phyloP scores from a whole-genome alignment of 2,329 filamentous ascomycete genomes.

The Aspergillus sp. region DNA sequence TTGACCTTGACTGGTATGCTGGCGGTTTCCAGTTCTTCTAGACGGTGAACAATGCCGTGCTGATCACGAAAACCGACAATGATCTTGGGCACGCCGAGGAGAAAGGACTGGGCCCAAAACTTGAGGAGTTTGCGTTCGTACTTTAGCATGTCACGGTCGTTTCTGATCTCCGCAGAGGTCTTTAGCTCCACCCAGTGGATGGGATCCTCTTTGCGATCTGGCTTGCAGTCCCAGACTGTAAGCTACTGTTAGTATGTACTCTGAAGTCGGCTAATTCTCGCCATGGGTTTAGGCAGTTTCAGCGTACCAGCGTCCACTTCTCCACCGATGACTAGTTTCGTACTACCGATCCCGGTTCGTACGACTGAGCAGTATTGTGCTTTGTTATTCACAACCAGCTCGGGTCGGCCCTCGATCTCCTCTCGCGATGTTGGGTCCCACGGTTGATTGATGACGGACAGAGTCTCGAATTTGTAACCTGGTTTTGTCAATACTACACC shows the following conservation, averaged over 20 bases:
- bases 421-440: slow-evolving; percentile 73
- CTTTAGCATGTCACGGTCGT: slow-evolving; percentile 66
- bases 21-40: slow-evolving; percentile 79
- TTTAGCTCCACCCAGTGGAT: slow-evolving; percentile 96
- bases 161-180: slow-evolving; percentile 72
- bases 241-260: not conserved
- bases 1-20: slow-evolving; percentile 75
- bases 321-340: slow-evolving; percentile 76
- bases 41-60: slow-evolving; percentile 66
- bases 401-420: slow-evolving; percentile 73
- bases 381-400: slow-evolving; percentile 77
- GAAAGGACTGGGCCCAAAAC: slow-evolving; percentile 95
- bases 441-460: slow-evolving; percentile 71
- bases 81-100: slow-evolving; percentile 88
- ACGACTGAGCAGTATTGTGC: slow-evolving; percentile 96
- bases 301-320: slow-evolving; percentile 83
- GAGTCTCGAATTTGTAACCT: slow-evolving; percentile 96
- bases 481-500: slow-evolving; percentile 7
- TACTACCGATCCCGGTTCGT: slow-evolving; percentile 77
- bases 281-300: not conserved
- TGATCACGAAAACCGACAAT: slow-evolving; percentile 82
- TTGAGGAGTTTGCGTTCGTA: slow-evolving; percentile 91
- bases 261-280: not conserved
- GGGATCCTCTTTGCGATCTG: slow-evolving; percentile 60
- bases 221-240: slow-evolving; percentile 80